Conservation (phyloP, 345 rosid genomes). For the Alliaria petiolata region DNA sequence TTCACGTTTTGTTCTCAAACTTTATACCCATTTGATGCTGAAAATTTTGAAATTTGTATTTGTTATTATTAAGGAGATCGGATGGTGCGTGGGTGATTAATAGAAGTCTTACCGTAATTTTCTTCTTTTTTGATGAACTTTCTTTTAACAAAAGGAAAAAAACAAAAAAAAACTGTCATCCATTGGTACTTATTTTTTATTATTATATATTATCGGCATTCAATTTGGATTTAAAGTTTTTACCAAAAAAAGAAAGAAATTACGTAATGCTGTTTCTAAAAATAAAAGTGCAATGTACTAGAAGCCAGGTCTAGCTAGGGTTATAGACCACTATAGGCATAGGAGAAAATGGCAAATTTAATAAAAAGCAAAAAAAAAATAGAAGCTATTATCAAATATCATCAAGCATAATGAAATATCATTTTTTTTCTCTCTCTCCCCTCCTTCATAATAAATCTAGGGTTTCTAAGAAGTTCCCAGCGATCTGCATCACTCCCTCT, state of each 20-base stretch:
- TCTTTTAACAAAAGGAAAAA: neutral
- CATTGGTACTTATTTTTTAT: neutral
- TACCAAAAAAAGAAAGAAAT: constrained; percentile 73
- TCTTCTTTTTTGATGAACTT: too few species aligned
- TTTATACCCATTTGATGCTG: too few species aligned
- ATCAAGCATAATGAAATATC: neutral
- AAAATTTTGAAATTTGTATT: too few species aligned
- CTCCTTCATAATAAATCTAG: constrained; percentile 36
- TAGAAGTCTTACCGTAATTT: too few species aligned
- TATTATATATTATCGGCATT: neutral
- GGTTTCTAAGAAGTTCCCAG: constrained; percentile 34
- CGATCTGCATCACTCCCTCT: constrained; percentile 4
- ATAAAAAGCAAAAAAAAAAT: neutral
- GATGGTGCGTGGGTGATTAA: neutral
- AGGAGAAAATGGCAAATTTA: constrained; percentile 8
- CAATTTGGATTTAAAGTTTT: neutral
- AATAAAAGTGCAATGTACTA: neutral
- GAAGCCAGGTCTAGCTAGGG: constrained; percentile 23
- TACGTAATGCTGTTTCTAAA: constrained; percentile 38
- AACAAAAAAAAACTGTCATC: neutral
- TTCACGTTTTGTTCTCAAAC: too few species aligned
- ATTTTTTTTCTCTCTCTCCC: neutral
- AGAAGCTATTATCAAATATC: neutral
- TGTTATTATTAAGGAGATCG: too few species aligned
- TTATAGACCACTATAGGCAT: constrained; percentile 19